Evolutionary conservation across 139 green algal species (phyloP).

Genomic region (Coccomyxa sp.): DNA sequence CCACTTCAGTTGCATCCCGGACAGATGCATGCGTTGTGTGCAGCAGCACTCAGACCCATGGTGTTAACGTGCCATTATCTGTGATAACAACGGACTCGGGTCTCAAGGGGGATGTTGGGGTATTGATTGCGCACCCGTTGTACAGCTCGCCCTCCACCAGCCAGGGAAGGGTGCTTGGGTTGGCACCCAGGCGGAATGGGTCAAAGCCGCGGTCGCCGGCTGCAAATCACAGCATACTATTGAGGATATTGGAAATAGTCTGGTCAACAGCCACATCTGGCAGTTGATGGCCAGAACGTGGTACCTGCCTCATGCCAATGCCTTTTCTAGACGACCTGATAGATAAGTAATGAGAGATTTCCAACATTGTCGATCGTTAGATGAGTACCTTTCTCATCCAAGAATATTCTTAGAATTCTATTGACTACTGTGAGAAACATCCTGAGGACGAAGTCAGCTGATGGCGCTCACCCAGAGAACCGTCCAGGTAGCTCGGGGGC

Average conservation of each 20-base stretch:
- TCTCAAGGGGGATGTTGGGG: background rate
- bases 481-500: slow-evolving; percentile 47
- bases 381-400: too few relatives aligned
- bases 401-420: too few relatives aligned
- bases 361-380: slow-evolving; percentile 10
- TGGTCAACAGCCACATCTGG: background rate
- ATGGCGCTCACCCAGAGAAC: slow-evolving; percentile 28
- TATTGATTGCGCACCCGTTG: slow-evolving; percentile 48
- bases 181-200: slow-evolving; percentile 34
- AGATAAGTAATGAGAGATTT: background rate
- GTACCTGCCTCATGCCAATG: too few relatives aligned
- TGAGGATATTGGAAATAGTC: background rate
- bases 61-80: background rate
- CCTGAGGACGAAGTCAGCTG: too few relatives aligned
- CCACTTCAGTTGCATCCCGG: background rate
- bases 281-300: background rate
- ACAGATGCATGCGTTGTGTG: background rate
- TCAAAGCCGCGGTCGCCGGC: slow-evolving; percentile 49
- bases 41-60: background rate
- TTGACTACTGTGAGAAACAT: too few relatives aligned
- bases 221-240: background rate
- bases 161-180: slow-evolving; percentile 14
- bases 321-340: too few relatives aligned
- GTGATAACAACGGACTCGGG: background rate
- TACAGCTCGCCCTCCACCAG: slow-evolving; percentile 74